phyloP scores from a whole-genome alignment of 2,329 filamentous ascomycete genomes.

The Aureobasidium sp. region DNA sequence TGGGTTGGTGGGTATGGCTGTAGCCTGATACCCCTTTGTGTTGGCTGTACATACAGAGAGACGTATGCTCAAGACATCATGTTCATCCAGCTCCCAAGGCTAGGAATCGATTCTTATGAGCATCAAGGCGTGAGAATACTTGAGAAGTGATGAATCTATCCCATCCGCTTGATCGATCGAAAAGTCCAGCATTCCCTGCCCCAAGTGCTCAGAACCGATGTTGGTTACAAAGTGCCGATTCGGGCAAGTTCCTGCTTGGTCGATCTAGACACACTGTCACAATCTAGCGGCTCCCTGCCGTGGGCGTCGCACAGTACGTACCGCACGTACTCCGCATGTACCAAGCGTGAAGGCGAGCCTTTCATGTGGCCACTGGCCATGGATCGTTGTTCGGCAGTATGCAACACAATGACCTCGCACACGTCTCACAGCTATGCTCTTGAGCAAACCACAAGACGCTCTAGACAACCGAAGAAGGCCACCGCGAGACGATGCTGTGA shows the following conservation, averaged over 20 bases:
- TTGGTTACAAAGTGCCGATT: background rate
- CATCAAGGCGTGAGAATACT: background rate
- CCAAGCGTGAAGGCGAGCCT: background rate
- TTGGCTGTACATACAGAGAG: background rate
- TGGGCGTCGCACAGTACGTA: conserved; percentile 1
- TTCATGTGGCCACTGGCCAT: background rate
- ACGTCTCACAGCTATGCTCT: background rate
- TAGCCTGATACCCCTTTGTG: background rate
- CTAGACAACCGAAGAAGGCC: background rate
- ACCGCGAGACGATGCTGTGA: background rate
- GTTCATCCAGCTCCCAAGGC: background rate
- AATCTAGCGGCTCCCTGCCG: conserved; percentile 1
- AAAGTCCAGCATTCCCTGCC: background rate
- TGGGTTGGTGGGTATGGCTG: background rate
- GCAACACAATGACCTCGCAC: conserved; percentile 3
- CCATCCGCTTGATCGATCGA: background rate
- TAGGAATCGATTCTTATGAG: background rate
- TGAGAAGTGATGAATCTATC: background rate
- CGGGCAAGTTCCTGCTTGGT: background rate
- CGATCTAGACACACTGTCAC: background rate
- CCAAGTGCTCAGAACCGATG: background rate
- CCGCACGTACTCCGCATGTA: background rate
- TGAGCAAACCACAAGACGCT: background rate
- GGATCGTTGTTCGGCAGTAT: background rate
- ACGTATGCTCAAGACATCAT: background rate